Evolutionary conservation across 2,329 filamentous ascomycete genomes (phyloP), one percentile per base, ranked within the genome.

Genomic region (Scedosporium minutisporum): DNA sequence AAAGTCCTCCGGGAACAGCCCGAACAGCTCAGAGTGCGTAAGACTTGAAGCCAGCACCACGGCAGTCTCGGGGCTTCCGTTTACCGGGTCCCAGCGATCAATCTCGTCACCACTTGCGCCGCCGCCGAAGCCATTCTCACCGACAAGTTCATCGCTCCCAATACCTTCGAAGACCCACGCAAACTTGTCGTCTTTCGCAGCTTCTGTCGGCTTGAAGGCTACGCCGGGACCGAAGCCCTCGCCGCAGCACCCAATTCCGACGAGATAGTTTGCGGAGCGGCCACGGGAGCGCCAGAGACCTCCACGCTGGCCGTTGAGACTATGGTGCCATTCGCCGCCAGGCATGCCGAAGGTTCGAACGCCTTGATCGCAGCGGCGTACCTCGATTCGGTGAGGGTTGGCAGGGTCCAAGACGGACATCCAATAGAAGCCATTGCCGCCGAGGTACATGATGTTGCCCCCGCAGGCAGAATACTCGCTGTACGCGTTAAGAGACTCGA

Each of bases 381-480:
- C 71, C 64, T 75, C 73, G 23, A 73, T 66, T 21, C 72, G 72
- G 64, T 74, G 71, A 12, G 71, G 64, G 6, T 65, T 65, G n/a
- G 62, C 63, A 27, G 65, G 58, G 44, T 72, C 67, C 14, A 65
- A 62, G 5, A 64, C 69, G 4, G 71, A 66, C 3, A 66, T 65
- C 70, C 69, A 74, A 64, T 75, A 75, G 66, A 73, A 75, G 16
- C 73, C 72, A 61, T 75, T 75, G 7, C 73, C 73, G 14, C 73
- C 73, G 12, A 73, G 65, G 61, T 75, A 76, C 70, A 76, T 71
- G 57, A 76, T 62, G 61, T 69, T 71, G 3, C 74, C 72, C 5
- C 74, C 73, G 2, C 60, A 53, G 1, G 62, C 63, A 29, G 69
- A 65, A 63, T 71, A 75, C 12, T 65, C 65, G 33, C 65, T 64